These are phyloP conservation scores for Erodium trifolium DNA, from an alignment of 441 rosid genomes.

Conservation along the genomic window DNA sequence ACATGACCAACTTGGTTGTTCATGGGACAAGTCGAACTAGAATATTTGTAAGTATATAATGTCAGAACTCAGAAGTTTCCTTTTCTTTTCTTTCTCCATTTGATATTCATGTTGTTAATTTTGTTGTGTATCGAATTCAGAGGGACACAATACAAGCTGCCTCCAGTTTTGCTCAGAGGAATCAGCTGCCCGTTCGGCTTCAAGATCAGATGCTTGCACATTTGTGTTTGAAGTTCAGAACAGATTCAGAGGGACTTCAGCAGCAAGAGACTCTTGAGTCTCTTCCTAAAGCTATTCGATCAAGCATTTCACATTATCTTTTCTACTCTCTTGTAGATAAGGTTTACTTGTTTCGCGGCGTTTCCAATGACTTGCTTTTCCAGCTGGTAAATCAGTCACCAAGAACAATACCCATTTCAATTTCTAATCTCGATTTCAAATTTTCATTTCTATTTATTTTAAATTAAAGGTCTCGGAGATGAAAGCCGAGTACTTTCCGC, in stretches of 20 bases:
- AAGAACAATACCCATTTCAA: neutral
- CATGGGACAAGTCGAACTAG: constrained; percentile 85
- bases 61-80: no score
- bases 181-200: constrained; percentile 60
- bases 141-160: constrained; percentile 83
- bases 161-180: constrained; percentile 68
- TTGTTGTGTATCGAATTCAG: constrained; percentile 26
- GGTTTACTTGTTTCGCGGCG: constrained; percentile 78
- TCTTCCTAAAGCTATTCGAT: constrained; percentile 84
- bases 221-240: constrained; percentile 66
- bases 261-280: constrained; percentile 71
- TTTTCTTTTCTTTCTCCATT: no score
- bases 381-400: constrained; percentile 49
- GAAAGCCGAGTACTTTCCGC: constrained; percentile 46
- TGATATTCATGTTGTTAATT: neutral
- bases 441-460: neutral
- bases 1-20: constrained; percentile 89
- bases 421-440: neutral
- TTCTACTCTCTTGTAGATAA: constrained; percentile 68
- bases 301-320: constrained; percentile 64
- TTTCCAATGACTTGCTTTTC: constrained; percentile 81
- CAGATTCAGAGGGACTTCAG: constrained; percentile 25
- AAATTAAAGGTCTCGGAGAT: constrained; percentile 50
- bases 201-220: constrained; percentile 95
- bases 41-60: constrained; percentile 40